Percentiles rank a stretch among this genome's conserved stretches.
These are phyloP conservation scores for Clavulina sp. DNA, from an alignment of 768 basidiomycete species.

Conservation along the genomic window DNA sequence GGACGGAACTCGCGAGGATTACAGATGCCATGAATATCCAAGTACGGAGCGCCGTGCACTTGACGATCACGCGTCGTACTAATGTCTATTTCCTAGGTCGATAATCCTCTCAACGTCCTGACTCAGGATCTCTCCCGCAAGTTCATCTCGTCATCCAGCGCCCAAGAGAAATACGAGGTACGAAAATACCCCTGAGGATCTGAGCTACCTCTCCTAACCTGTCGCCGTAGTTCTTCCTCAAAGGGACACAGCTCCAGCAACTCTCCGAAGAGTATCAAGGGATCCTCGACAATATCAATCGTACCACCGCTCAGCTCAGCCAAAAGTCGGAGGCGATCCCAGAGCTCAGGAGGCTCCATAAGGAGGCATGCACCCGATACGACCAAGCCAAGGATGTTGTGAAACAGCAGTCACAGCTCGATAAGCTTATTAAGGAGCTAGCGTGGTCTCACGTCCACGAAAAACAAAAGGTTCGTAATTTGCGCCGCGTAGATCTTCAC, in stretches of 20 bases:
- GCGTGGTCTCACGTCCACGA: conserved; percentile 73
- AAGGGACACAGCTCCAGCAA: conserved; percentile 80
- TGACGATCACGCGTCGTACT: background rate
- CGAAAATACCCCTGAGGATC: conserved; percentile 9
- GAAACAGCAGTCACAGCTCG: conserved; percentile 47
- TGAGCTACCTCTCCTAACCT: background rate
- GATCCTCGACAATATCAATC: conserved; percentile 53
- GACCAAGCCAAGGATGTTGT: conserved; percentile 60
- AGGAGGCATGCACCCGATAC: conserved; percentile 40
- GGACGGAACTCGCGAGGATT: conserved; percentile 72
- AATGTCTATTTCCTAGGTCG: conserved; percentile 28
- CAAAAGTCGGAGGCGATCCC: conserved; percentile 66
- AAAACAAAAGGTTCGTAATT: conserved; percentile 38
- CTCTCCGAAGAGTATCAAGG: conserved; percentile 74
- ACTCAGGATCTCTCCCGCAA: conserved; percentile 71
- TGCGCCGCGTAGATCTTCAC: background rate
- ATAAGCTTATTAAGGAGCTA: conserved; percentile 58
- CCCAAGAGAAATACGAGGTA: conserved; percentile 80
- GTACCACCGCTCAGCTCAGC: conserved; percentile 43
- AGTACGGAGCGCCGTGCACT: conserved; percentile 14
- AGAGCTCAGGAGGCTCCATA: conserved; percentile 43
- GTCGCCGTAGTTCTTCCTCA: conserved; percentile 64
- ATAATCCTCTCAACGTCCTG: conserved; percentile 89
- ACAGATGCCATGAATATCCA: conserved; percentile 94
- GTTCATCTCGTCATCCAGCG: conserved; percentile 69